Base-by-base conservation (phyloP, 2,329 filamentous ascomycete genomes). In the Penicillium sp. region DNA sequence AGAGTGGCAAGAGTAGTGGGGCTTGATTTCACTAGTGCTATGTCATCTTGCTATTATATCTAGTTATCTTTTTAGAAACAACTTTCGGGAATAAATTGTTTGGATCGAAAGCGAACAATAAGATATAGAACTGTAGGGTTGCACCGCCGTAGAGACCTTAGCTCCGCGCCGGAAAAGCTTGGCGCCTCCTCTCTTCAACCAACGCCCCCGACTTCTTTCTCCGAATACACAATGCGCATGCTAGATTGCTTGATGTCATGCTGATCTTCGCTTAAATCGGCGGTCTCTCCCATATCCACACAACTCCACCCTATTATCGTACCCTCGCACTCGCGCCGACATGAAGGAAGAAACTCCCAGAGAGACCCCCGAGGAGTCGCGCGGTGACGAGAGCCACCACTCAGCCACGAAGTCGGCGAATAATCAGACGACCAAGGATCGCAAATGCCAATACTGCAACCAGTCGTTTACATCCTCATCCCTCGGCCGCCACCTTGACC, bases 381-480 rank as follows among this genome's bases (percentile, higher is more conserved):
- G 71, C 51, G 70, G 64, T 31, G 72, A 69, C 23, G 67, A 71
- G 34, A 65, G 67, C 31, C 60, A 62, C 23, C 63, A 67, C 21
- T 58, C 64, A 41, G 65, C 67, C 39, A 64, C 68, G 16, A 61
- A 64, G 39, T 50, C 59, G 4, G 51, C 55, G 43, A 74, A 73
- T 60, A 70, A 72, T 51, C 71, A 76, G 48, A 81, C 87, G 15
- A 73, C 81, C 53, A 97, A 97, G 74, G 92, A 97, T 76, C 90
- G 89, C 68, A 86, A 80, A 59, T 96, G 93, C 70, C 89, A 87
- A 33, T 97, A 90, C 76, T 97, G 93, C 72, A 81, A 85, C 43
- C 90, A 96, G 71, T 81, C 87, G 6, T 97, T 96, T 69, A 96
- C 93, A 15, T 96, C 92, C 1, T 96, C 91, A 15, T 95, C 90